These are phyloP conservation scores for Cyclotella atomus DNA, from an alignment of 108 stramenopile genomes.

Conservation along the genomic window DNA sequence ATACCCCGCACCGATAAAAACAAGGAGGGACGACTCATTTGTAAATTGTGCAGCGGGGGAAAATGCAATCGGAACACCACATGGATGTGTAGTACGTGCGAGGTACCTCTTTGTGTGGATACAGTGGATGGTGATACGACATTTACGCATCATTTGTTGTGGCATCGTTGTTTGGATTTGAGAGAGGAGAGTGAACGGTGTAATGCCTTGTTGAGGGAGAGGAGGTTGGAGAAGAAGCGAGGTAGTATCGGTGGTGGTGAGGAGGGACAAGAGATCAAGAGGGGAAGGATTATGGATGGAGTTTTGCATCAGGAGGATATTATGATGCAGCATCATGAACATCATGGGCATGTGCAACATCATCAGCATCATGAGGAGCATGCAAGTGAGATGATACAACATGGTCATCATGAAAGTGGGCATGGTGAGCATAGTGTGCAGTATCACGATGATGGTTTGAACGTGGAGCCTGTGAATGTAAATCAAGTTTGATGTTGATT, in stretches of 20 bases:
- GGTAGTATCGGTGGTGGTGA: background rate
- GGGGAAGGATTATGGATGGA: constrained; percentile 3
- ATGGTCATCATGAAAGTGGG: background rate
- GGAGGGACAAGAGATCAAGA: background rate
- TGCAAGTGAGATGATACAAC: too few relatives aligned
- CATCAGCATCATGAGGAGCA: too few relatives aligned
- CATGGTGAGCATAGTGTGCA: too few relatives aligned
- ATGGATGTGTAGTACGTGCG: constrained; percentile 43
- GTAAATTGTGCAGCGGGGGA: constrained; percentile 34
- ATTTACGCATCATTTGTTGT: constrained; percentile 21
- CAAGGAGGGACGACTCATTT: constrained; percentile 41
- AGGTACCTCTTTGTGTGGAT: constrained; percentile 43
- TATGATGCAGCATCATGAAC: background rate
- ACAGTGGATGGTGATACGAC: constrained; percentile 12
- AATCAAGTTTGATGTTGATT: too few relatives aligned
- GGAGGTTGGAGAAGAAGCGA: constrained; percentile 28
- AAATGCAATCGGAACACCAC: constrained; percentile 43
- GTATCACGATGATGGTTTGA: background rate
- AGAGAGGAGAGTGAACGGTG: constrained; percentile 12
- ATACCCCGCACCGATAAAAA: constrained; percentile 24
- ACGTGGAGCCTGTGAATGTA: too few relatives aligned
- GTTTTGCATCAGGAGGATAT: background rate
- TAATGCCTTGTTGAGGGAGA: constrained; percentile 29
- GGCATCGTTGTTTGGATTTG: constrained; percentile 33
- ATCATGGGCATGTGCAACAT: too few relatives aligned